Conservation (phyloP, 164 flowering plant genomes). For the Liriodendron chinense region DNA sequence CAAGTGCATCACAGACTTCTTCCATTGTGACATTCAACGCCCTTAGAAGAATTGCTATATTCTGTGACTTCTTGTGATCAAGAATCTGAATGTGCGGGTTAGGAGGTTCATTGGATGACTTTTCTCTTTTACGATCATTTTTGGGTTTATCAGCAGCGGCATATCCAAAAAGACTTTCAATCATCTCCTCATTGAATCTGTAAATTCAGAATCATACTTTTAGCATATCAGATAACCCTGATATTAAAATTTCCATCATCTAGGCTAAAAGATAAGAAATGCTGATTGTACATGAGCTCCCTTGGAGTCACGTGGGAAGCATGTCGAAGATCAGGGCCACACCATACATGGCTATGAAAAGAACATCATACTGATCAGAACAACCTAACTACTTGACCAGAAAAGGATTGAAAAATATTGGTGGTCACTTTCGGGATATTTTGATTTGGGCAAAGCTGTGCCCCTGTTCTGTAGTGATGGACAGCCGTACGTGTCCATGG, state of each 20-base stretch:
- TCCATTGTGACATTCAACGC: conserved; percentile 86
- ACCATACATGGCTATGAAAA: background rate
- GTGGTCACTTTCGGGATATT: too few relatives aligned
- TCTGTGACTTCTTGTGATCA: conserved; percentile 86
- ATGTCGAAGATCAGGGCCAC: background rate
- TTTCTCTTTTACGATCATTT: conserved; percentile 44
- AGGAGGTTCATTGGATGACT: conserved; percentile 44
- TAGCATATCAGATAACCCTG: background rate
- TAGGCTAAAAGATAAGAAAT: background rate
- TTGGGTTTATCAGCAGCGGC: conserved; percentile 49
- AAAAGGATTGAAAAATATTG: too few relatives aligned
- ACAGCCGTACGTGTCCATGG: background rate
- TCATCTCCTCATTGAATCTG: conserved; percentile 97
- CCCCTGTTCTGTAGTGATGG: too few relatives aligned
- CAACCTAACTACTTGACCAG: background rate
- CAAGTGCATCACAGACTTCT: conserved; percentile 90
- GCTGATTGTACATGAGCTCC: background rate
- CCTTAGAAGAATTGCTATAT: conserved; percentile 70
- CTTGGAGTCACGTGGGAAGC: background rate
- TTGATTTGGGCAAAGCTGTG: too few relatives aligned
- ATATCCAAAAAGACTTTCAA: conserved; percentile 80
- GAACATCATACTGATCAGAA: background rate
- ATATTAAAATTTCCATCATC: background rate
- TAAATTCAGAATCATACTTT: background rate
- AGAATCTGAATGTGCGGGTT: conserved; percentile 60